phyloP scores from a whole-genome alignment of 257 asterid species.

The Gardenia jasminoides region DNA sequence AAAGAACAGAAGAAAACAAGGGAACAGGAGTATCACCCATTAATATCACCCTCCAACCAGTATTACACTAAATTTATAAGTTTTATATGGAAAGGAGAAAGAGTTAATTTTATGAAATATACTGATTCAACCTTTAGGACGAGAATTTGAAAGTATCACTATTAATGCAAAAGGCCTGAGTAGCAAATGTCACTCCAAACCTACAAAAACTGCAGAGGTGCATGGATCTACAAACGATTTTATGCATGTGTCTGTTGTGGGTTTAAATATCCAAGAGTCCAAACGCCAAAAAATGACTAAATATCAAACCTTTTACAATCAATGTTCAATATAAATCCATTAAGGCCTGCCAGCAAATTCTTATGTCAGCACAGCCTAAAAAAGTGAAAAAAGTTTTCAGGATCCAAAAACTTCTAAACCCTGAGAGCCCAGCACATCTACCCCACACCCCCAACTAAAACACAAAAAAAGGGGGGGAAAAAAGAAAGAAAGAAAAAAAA shows the following conservation, averaged over 20 bases:
- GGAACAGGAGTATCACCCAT: background rate
- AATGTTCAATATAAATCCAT: background rate
- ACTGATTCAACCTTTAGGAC: too few relatives aligned
- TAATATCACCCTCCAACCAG: background rate
- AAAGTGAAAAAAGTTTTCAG: background rate
- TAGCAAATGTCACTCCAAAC: background rate
- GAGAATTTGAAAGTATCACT: background rate
- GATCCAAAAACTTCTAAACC: background rate
- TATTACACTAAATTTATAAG: background rate
- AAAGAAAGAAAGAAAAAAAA: too few relatives aligned
- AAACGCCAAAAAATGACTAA: background rate
- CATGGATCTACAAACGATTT: background rate
- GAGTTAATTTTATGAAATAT: background rate
- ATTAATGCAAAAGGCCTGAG: background rate
- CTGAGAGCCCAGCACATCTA: background rate
- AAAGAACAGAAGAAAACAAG: background rate
- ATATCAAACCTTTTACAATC: background rate
- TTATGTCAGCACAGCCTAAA: background rate
- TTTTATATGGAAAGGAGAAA: background rate
- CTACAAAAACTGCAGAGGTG: background rate
- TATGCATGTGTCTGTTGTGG: background rate
- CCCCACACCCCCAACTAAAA: background rate
- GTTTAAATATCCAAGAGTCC: background rate
- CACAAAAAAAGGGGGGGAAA: too few relatives aligned
- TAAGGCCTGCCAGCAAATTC: background rate